Base-by-base conservation (phyloP, 371 early-diverging fungal species). In the Mortierella sp. region DNA sequence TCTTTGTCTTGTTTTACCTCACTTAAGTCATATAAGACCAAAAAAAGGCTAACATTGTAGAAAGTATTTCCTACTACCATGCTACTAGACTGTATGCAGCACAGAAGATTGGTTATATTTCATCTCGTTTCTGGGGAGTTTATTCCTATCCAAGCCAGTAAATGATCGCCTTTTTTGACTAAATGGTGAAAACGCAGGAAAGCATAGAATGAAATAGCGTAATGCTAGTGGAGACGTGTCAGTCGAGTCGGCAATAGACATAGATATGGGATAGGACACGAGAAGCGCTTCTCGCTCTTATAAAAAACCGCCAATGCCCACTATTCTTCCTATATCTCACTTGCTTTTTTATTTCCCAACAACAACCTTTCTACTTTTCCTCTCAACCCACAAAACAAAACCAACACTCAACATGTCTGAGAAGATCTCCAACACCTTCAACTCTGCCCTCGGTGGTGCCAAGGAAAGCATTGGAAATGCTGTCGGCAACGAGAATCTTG, bases 401-500 rank as follows among this genome's bases (percentile, higher is more conserved):
- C 23, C 31, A 32, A 15, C 47, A 42, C n/a, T 57, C 23, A 73
- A 32, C 70, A 78, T 78, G 73, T 0, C 79, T 26, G 72, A 69
- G 0, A 70, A 77, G 42, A 62, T 71, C 57, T 2, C 47, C 32
- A 70, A 75, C 68, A 8, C 68, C 19, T 37, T 60, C 57, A 68
- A 84, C 57, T 76, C 82, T 60, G 66, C 71, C 40, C 22, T 76
- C 32, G 87, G 89, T 37, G 67, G 66, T 34, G 73, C 79, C 61
- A 88, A 88, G 82, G 83, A 87, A 57, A 64, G 71, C 15, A 10
- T 84, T 4, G 87, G 87, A 43, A 69, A 57, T 34, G 84, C 74
- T 19, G 49, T 85, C 51, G 89, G 89, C 23, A 86, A 78, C 55
- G 85, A 87, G 64, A 72, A 76, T 13, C 71, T 89, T 37, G 71